Percentiles rank a stretch among this genome's conserved stretches.
Conservation (phyloP, 495 filamentous ascomycete genomes). For the Mytilinidion resinicola region DNA sequence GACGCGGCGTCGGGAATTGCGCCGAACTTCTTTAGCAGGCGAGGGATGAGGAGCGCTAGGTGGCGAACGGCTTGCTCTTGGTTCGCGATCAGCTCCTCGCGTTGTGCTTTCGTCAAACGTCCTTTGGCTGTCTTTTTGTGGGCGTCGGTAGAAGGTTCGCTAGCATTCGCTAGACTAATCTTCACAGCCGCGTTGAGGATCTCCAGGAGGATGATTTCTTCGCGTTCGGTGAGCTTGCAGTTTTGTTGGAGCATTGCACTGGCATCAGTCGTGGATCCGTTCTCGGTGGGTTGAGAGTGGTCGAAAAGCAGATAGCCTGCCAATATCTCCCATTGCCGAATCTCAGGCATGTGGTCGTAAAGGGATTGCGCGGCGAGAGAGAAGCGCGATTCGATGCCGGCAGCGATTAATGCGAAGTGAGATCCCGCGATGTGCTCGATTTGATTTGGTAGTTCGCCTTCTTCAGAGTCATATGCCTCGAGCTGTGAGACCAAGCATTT, state of each 20-base stretch:
- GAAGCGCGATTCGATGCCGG: slow-evolving; percentile 67
- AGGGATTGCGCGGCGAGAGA: slow-evolving; percentile 77
- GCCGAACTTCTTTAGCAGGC: slow-evolving; percentile 84
- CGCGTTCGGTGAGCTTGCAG: slow-evolving; percentile 66
- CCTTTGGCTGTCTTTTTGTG: slow-evolving; percentile 24
- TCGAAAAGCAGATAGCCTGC: slow-evolving; percentile 90
- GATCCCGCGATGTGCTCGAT: slow-evolving; percentile 23
- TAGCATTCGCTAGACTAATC: slow-evolving; percentile 52
- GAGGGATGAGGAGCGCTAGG: slow-evolving; percentile 72
- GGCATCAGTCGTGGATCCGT: slow-evolving; percentile 45
- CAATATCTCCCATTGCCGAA: slow-evolving; percentile 80
- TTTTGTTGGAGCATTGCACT: slow-evolving; percentile 54
- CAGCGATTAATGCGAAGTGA: slow-evolving; percentile 43
- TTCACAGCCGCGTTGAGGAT: slow-evolving; percentile 76
- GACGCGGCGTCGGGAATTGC: slow-evolving; percentile 79
- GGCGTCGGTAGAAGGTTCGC: slow-evolving; percentile 32
- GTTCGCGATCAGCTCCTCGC: slow-evolving; percentile 54
- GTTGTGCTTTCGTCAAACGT: slow-evolving; percentile 44
- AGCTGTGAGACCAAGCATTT: slow-evolving; percentile 84
- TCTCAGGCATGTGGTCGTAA: slow-evolving; percentile 70
- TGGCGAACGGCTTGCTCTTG: slow-evolving; percentile 68
- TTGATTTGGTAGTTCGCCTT: slow-evolving; percentile 38
- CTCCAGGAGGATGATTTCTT: slow-evolving; percentile 81
- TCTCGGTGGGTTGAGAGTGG: slow-evolving; percentile 54
- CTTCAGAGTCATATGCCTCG: slow-evolving; percentile 54